Evolutionary conservation across 2,329 filamentous ascomycete genomes (phyloP).

Genomic region (Phialophora macrospora): DNA sequence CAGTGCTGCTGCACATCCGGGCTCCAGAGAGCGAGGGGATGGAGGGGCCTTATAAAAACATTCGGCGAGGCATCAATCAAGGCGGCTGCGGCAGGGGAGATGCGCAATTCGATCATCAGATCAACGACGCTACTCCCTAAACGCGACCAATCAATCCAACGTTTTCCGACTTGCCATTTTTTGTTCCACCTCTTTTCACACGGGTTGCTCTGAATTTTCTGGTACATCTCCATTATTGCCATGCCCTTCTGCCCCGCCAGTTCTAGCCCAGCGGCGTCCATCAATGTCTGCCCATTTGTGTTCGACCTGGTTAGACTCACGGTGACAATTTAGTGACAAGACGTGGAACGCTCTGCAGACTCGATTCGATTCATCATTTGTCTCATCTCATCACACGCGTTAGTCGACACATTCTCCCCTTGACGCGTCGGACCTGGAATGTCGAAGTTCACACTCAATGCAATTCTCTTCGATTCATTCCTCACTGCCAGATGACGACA

Average conservation of each 20-base stretch:
- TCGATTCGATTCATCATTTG: neutral
- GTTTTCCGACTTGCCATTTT: neutral
- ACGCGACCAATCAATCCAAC: conserved; percentile 6
- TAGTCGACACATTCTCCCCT: neutral
- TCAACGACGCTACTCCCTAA: conserved; percentile 8
- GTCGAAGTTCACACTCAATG: neutral
- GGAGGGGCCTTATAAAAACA: conserved; percentile 15
- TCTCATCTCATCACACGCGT: neutral
- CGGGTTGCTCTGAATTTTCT: conserved; percentile 1
- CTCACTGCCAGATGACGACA: conserved; percentile 45
- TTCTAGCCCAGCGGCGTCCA: neutral
- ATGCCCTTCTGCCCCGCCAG: neutral
- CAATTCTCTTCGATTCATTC: neutral
- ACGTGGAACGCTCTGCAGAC: neutral
- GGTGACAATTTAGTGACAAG: neutral
- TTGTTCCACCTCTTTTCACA: neutral
- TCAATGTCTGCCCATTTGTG: neutral
- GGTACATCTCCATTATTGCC: neutral
- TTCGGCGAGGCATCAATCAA: conserved; percentile 1
- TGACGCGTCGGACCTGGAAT: conserved; percentile 1
- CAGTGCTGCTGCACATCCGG: neutral
- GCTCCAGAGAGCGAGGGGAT: conserved; percentile 8
- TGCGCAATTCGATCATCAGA: conserved; percentile 16
- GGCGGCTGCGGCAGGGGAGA: conserved; percentile 10
- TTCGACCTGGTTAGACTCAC: neutral